Evolutionary conservation across 179 eudicot species (phyloP).

Genomic region (Amaranthus tricolor): DNA sequence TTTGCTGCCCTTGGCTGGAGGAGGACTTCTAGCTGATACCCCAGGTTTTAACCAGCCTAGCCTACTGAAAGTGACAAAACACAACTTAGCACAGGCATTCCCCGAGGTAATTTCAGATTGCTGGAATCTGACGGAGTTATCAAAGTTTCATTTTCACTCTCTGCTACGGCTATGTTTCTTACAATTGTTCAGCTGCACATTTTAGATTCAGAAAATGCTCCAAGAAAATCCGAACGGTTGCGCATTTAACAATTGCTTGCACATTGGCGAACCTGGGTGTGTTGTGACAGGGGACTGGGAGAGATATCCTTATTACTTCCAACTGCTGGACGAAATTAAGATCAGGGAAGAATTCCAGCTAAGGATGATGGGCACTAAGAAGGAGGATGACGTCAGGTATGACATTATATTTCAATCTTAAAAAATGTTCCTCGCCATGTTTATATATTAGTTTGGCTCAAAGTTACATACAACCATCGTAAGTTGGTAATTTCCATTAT

Average conservation of each 20-base stretch:
- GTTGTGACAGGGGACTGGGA: slow-evolving; percentile 74
- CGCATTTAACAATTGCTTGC: slow-evolving; percentile 81
- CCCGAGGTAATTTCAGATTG: slow-evolving; percentile 68
- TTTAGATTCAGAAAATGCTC: slow-evolving; percentile 64
- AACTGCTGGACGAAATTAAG: slow-evolving; percentile 85
- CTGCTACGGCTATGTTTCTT: not conserved
- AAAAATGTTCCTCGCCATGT: not conserved
- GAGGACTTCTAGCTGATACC: slow-evolving; percentile 91
- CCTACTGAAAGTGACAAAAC: slow-evolving; percentile 78
- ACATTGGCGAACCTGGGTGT: slow-evolving; percentile 88
- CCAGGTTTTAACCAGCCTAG: slow-evolving; percentile 99
- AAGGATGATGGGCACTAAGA: slow-evolving; percentile 88
- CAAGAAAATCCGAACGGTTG: slow-evolving; percentile 52
- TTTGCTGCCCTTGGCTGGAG: slow-evolving; percentile 78
- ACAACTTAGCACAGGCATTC: slow-evolving; percentile 65
- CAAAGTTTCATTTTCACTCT: not conserved
- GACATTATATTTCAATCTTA: not conserved
- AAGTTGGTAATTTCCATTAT: no score
- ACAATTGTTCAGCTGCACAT: slow-evolving; percentile 4
- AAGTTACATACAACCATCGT: no score
- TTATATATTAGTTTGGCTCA: no score
- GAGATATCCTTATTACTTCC: slow-evolving; percentile 81
- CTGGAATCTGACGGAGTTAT: not conserved
- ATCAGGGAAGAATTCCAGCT: slow-evolving; percentile 83
- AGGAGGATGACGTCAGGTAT: slow-evolving; percentile 90